A percentile compares a stretch with the other conserved stretches of the same genome.
Evolutionary conservation across 1,139 yeast genomes (phyloP).

Genomic region (Hyphopichia khmerensis): DNA sequence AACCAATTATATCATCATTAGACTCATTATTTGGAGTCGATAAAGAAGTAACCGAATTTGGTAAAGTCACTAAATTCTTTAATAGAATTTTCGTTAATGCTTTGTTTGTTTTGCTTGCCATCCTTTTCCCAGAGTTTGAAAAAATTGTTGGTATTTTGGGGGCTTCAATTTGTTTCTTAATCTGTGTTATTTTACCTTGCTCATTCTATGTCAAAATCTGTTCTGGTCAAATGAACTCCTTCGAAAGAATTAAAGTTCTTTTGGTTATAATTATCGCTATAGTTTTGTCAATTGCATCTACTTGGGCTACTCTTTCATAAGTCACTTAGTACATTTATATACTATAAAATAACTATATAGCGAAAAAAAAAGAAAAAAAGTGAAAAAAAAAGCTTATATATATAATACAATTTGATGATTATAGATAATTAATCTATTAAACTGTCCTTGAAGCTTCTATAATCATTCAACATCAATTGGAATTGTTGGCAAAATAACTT

Average conservation of each 20-base stretch:
- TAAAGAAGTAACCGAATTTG: background rate
- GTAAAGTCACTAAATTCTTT: constrained; percentile 16
- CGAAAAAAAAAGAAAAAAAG: background rate
- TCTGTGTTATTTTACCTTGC: constrained; percentile 57
- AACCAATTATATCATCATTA: constrained; percentile 77
- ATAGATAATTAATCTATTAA: background rate
- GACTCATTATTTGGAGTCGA: constrained; percentile 29
- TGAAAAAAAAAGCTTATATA: background rate
- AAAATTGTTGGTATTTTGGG: constrained; percentile 57
- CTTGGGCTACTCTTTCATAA: constrained; percentile 35
- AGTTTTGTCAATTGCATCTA: constrained; percentile 34
- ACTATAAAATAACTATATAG: constrained; percentile 1
- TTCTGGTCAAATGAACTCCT: constrained; percentile 16
- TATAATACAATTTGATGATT: background rate
- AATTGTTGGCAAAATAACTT: background rate
- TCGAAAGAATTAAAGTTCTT: constrained; percentile 23
- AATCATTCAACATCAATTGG: background rate
- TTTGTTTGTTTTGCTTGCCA: constrained; percentile 49
- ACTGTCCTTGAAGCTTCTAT: too few species aligned
- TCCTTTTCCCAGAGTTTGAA: constrained; percentile 59
- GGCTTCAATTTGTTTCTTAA: constrained; percentile 55
- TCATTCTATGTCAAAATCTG: constrained; percentile 49
- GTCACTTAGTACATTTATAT: too few species aligned
- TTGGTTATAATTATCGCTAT: constrained; percentile 23
- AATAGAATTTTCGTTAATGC: constrained; percentile 48